Evolutionary conservation across 139 green algal species (phyloP).

Genomic region (Tetradesmus obliquus): DNA sequence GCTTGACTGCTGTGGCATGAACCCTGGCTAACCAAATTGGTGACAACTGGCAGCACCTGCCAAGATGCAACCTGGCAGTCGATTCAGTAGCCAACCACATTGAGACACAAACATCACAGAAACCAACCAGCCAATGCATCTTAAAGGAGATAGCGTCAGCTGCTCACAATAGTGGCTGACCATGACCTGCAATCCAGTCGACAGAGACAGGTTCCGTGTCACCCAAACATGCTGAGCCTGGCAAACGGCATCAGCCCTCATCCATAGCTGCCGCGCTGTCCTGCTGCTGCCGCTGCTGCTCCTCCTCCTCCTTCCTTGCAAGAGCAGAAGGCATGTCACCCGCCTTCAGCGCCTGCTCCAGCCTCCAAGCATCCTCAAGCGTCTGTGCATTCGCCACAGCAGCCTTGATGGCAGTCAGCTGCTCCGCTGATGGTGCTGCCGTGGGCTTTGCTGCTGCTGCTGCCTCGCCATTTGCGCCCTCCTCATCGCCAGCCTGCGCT

Average conservation of each 20-base stretch:
- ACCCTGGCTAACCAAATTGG: too few species aligned
- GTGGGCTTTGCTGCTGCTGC: slow-evolving; percentile 45
- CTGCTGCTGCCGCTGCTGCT: slow-evolving; percentile 41
- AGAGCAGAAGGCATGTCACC: slow-evolving; percentile 80
- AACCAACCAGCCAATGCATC: too few species aligned
- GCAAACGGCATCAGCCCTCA: slow-evolving; percentile 27
- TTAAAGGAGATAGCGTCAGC: too few species aligned
- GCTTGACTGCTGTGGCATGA: too few species aligned
- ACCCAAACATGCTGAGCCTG: not conserved
- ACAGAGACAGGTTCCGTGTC: not conserved
- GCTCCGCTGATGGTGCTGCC: slow-evolving; percentile 73
- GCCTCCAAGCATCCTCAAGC: slow-evolving; percentile 87
- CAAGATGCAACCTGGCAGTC: too few species aligned
- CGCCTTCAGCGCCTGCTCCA: slow-evolving; percentile 86
- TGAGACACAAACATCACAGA: too few species aligned
- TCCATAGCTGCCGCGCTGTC: slow-evolving; percentile 44
- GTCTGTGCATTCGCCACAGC: slow-evolving; percentile 92
- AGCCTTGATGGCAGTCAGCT: slow-evolving; percentile 91
- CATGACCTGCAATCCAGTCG: too few species aligned
- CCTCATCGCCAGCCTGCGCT: slow-evolving; percentile 19
- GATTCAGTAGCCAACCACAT: too few species aligned
- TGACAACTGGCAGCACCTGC: too few species aligned
- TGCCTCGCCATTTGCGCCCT: slow-evolving; percentile 39
- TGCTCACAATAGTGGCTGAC: too few species aligned
- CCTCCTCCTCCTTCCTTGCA: slow-evolving; percentile 23